A percentile compares a stretch with the other conserved stretches of the same genome.
These are phyloP conservation scores for Russula lepida DNA, from an alignment of 768 basidiomycete species.

Conservation along the genomic window DNA sequence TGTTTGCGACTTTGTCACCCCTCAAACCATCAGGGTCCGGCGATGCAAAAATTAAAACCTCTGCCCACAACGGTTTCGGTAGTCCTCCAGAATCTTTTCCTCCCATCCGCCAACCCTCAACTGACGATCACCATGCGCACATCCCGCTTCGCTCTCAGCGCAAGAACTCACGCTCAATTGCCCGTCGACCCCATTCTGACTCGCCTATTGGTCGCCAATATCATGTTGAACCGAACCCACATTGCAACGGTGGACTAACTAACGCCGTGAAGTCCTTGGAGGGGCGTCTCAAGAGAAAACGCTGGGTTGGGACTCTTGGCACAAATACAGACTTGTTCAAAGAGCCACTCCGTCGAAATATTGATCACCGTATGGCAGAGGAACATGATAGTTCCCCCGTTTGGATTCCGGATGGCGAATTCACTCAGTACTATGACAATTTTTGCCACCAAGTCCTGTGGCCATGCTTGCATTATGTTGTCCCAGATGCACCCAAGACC, in stretches of 20 bases:
- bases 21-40: constrained; percentile 18
- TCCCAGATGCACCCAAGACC: constrained; percentile 82
- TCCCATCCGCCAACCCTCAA: constrained; percentile 22
- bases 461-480: constrained; percentile 81
- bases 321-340: constrained; percentile 57
- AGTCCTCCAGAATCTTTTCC: constrained; percentile 9
- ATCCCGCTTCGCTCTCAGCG: constrained; percentile 37
- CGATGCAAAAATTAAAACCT: constrained; percentile 11
- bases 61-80: constrained; percentile 21
- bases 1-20: constrained; percentile 34
- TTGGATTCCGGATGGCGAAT: constrained; percentile 78
- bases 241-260: constrained; percentile 76
- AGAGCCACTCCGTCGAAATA: constrained; percentile 44
- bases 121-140: constrained; percentile 27
- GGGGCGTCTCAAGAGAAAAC: constrained; percentile 40
- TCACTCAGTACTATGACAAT: constrained; percentile 72
- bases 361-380: constrained; percentile 43
- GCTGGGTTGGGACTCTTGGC: constrained; percentile 70
- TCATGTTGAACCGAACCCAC: constrained; percentile 53
- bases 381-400: constrained; percentile 44
- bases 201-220: constrained; percentile 28
- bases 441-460: constrained; percentile 88
- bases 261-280: constrained; percentile 67
- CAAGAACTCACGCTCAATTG: constrained; percentile 45
- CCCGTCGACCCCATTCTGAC: constrained; percentile 37